Base-by-base conservation (phyloP, 2,329 filamentous ascomycete species). In the Alternaria panax region DNA sequence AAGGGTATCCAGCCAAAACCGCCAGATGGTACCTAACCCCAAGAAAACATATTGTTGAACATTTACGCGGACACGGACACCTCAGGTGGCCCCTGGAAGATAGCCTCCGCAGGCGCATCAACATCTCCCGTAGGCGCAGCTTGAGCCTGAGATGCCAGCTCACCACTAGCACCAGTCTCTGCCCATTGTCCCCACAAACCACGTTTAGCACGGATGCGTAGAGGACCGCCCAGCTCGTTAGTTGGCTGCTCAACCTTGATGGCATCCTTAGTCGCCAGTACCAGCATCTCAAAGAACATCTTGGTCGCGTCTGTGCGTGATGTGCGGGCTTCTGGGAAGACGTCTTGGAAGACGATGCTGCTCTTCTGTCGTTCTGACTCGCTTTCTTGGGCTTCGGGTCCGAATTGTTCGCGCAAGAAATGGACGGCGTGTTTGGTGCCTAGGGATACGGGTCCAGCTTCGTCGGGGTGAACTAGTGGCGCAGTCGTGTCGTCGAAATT, bases 101-200 rank as follows among this genome's bases (percentile, higher is more conserved):
- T 67, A 25, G 57, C 60, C 54, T 71, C 69, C 22, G 65, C 63
- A 41, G 64, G 67, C 12, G 62, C 64, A 27, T 68, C 65, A 5
- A 47, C 34, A 34, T 67, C 71, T 30, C 67, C 60, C 32, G 58
- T 52, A 30, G 70, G 60, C 8, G 61, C 57, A 45, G 63, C 59
- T 52, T 68, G 67, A 20, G 65, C 51, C 45, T 72, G 65, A 24
- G 69, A 68, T 41, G 71, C 65, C 51, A 73, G 34, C 46, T 70
- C 68, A 40, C 70, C 69, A 45, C 72, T 73, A 1, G 70, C 71
- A 57, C 69, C 66, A 46, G 83, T 84, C 83, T 98, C 95, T 0
- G 95, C 95, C 95, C 95, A 99, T 36, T 90, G 88, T 52, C 94
- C 95, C 94, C 95, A 99, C 2, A 99, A 88, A n/a, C 92, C 94